A percentile compares a stretch with the other conserved stretches of the same genome.
These are phyloP conservation scores for Penicillium riverlandense DNA, from an alignment of 495 filamentous ascomycete genomes.

Conservation along the genomic window DNA sequence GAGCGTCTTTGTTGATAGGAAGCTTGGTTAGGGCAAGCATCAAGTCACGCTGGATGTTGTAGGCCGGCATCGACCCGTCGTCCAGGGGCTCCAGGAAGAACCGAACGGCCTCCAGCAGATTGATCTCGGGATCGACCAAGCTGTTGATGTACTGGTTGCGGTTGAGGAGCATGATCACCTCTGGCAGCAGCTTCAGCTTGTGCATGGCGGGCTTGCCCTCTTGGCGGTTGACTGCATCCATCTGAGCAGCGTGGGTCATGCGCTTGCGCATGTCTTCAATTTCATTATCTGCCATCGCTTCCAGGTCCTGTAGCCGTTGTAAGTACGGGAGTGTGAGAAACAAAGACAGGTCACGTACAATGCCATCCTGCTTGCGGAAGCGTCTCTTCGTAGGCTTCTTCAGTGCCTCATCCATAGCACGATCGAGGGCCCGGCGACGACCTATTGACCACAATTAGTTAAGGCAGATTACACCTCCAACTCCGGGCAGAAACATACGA, in stretches of 20 bases:
- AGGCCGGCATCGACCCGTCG: constrained; percentile 86
- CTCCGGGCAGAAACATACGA: constrained; percentile 23
- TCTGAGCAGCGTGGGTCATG: constrained; percentile 88
- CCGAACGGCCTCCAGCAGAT: constrained; percentile 86
- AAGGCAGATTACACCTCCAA: too few relatives aligned
- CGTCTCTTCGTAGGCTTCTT: constrained; percentile 75
- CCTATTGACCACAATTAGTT: constrained; percentile 28
- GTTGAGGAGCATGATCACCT: constrained; percentile 81
- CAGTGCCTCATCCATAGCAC: constrained; percentile 77
- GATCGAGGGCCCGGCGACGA: constrained; percentile 70
- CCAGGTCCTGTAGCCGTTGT: constrained; percentile 61
- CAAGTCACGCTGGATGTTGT: constrained; percentile 93
- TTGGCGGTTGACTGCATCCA: constrained; percentile 73
- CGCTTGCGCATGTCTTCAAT: constrained; percentile 80
- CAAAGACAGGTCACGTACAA: constrained; percentile 50
- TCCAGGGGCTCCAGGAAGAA: constrained; percentile 96
- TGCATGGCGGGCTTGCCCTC: constrained; percentile 74
- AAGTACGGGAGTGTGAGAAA: not conserved
- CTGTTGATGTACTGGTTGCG: constrained; percentile 73
- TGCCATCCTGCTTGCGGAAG: constrained; percentile 72
- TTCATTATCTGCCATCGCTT: constrained; percentile 79
- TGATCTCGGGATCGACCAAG: constrained; percentile 89
- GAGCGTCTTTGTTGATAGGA: constrained; percentile 80
- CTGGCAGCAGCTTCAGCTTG: constrained; percentile 90
- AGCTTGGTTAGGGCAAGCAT: constrained; percentile 73